Percentiles rank a stretch among this genome's conserved stretches.
These are phyloP conservation scores for Hypoxylon sp. DNA, from an alignment of 2,329 filamentous ascomycete genomes.

Conservation along the genomic window DNA sequence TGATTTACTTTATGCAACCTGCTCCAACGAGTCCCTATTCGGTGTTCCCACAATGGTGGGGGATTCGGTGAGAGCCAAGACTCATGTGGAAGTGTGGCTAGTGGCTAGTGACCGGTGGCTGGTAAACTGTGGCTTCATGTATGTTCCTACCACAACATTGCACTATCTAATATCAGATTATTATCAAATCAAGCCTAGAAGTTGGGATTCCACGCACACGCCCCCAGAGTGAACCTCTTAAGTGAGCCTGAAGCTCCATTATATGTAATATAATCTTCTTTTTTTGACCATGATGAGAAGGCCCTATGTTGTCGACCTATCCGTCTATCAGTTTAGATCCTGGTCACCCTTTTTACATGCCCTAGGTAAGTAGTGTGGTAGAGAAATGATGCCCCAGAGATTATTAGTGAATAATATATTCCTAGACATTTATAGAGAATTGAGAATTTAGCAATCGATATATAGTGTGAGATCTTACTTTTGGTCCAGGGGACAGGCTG, in stretches of 20 bases:
- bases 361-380: background rate
- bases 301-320: background rate
- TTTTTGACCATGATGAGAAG: background rate
- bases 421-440: too few species aligned
- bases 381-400: background rate
- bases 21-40: background rate
- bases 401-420: background rate
- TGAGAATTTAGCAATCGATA: too few species aligned
- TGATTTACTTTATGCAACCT: background rate
- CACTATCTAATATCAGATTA: background rate
- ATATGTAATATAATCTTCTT: background rate
- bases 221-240: background rate
- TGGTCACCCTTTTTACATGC: background rate
- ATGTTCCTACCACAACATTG: background rate
- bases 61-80: slow-evolving; percentile 11
- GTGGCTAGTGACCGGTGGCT: slow-evolving; percentile 12
- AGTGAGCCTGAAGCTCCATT: background rate
- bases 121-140: slow-evolving; percentile 12
- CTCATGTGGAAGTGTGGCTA: slow-evolving; percentile 24
- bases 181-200: background rate
- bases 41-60: slow-evolving; percentile 21
- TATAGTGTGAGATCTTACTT: background rate
- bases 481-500: background rate
- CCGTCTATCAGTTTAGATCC: background rate
- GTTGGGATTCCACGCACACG: background rate